Percentiles rank a stretch among this genome's conserved stretches.
These are phyloP conservation scores for Gymnopilus dilepis DNA, from an alignment of 768 basidiomycete species.

Conservation along the genomic window DNA sequence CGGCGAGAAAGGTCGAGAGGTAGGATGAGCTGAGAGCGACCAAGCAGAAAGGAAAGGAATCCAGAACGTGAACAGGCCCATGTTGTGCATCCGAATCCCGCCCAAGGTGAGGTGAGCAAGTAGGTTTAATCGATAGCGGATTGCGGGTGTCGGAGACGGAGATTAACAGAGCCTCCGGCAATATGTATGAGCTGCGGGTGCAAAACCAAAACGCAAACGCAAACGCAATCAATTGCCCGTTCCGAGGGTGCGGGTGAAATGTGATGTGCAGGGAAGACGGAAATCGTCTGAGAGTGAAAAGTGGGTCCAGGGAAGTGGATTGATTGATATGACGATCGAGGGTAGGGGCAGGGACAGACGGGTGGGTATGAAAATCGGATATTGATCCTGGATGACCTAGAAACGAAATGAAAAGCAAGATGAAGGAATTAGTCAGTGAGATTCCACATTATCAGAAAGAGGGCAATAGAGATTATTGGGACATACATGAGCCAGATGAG, in stretches of 20 bases:
- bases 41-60: no score
- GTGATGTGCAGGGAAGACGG: not conserved
- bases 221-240: not conserved
- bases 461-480: slow-evolving; percentile 5
- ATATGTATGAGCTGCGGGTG: not conserved
- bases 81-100: slow-evolving; percentile 1
- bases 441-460: slow-evolving; percentile 12
- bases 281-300: not conserved
- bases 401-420: slow-evolving; percentile 7
- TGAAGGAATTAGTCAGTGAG: no score
- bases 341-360: no score
- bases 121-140: not conserved
- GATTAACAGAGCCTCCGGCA: not conserved
- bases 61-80: not conserved
- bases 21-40: not conserved
- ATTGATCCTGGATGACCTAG: not conserved
- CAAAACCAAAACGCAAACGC: no score
- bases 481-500: slow-evolving; percentile 3
- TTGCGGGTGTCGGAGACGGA: slow-evolving; percentile 2
- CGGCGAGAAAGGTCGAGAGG: not conserved
- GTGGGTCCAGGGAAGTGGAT: slow-evolving; percentile 15
- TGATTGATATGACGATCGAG: slow-evolving; percentile 11
- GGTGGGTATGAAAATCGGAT: slow-evolving; percentile 10
- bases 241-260: not conserved
- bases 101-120: not conserved